Evolutionary conservation across 2,329 filamentous ascomycete species (phyloP).

Genomic region (Cytospora leucostoma): DNA sequence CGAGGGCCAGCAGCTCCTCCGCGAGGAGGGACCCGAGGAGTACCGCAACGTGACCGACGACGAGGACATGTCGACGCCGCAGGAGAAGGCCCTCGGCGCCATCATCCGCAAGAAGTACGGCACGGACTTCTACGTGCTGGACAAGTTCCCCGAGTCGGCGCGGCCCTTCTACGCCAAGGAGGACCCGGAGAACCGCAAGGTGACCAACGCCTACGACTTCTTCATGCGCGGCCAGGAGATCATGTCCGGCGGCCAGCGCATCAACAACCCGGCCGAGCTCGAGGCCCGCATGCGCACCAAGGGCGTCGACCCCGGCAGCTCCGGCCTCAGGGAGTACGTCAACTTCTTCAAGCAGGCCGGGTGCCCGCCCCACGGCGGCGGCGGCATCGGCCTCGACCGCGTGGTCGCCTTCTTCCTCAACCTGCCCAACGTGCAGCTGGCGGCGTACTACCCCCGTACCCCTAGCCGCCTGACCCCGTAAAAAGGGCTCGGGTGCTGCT

Average conservation of each 20-base stretch:
- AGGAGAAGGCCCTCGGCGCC: conserved; percentile 86
- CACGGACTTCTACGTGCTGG: conserved; percentile 94
- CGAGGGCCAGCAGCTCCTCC: conserved; percentile 75
- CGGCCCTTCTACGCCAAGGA: conserved; percentile 92
- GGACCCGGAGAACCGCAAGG: conserved; percentile 64
- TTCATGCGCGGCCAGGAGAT: conserved; percentile 95
- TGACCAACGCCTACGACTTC: conserved; percentile 75
- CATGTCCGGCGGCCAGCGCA: conserved; percentile 87
- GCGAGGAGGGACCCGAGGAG: conserved; percentile 70
- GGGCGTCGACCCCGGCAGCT: conserved; percentile 74
- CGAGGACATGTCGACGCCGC: conserved; percentile 78
- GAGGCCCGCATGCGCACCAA: conserved; percentile 75
- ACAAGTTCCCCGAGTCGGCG: conserved; percentile 90
- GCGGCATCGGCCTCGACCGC: conserved; percentile 86
- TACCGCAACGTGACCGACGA: conserved; percentile 69
- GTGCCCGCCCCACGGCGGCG: conserved; percentile 86
- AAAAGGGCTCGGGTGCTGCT: conserved; percentile 11
- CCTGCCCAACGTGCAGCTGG: conserved; percentile 60
- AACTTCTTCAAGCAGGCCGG: conserved; percentile 79
- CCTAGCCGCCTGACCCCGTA: conserved; percentile 60
- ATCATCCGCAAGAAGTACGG: conserved; percentile 86
- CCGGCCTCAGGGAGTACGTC: conserved; percentile 86
- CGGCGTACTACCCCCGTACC: conserved; percentile 60
- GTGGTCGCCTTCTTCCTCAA: conserved; percentile 70
- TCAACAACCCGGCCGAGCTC: conserved; percentile 76